Evolutionary conservation across 768 basidiomycete species (phyloP).

Genomic region (Agrocybe pediades): DNA sequence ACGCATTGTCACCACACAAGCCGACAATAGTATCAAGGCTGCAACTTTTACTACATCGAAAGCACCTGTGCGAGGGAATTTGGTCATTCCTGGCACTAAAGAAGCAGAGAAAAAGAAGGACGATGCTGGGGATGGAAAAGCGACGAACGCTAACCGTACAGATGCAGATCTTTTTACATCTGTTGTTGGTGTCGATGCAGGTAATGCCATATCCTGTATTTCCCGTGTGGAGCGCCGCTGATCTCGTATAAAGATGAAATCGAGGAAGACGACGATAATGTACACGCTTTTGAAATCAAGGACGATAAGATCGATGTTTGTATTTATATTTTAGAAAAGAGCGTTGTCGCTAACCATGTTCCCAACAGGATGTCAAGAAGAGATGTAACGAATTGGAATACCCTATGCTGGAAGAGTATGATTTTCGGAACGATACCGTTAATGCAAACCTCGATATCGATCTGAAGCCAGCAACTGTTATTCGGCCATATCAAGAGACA

Average conservation of each 20-base stretch:
- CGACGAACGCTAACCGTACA: conserved; percentile 29
- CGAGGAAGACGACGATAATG: conserved; percentile 96
- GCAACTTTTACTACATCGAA: conserved; percentile 79
- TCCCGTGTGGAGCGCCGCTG: not conserved
- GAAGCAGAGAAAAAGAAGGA: conserved; percentile 73
- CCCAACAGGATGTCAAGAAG: conserved; percentile 84
- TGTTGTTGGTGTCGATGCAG: conserved; percentile 92
- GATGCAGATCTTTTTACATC: conserved; percentile 91
- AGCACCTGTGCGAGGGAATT: conserved; percentile 79
- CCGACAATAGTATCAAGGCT: conserved; percentile 76
- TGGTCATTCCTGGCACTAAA: conserved; percentile 87
- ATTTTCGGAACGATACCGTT: conserved; percentile 95
- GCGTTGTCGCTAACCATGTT: conserved; percentile 1
- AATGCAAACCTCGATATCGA: conserved; percentile 98
- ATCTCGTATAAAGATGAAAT: conserved; percentile 71
- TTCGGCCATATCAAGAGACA: conserved; percentile 98
- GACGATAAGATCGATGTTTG: conserved; percentile 91
- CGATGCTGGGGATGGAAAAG: conserved; percentile 29
- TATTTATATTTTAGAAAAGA: conserved; percentile 2
- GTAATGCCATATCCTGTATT: conserved; percentile 32
- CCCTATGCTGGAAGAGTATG: conserved; percentile 98
- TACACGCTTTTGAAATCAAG: conserved; percentile 96
- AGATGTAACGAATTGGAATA: conserved; percentile 96
- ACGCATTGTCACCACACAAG: conserved; percentile 66
- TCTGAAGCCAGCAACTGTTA: conserved; percentile 95